These are phyloP conservation scores for Iris pallida DNA, from an alignment of 116 monocot species.

Conservation along the genomic window DNA sequence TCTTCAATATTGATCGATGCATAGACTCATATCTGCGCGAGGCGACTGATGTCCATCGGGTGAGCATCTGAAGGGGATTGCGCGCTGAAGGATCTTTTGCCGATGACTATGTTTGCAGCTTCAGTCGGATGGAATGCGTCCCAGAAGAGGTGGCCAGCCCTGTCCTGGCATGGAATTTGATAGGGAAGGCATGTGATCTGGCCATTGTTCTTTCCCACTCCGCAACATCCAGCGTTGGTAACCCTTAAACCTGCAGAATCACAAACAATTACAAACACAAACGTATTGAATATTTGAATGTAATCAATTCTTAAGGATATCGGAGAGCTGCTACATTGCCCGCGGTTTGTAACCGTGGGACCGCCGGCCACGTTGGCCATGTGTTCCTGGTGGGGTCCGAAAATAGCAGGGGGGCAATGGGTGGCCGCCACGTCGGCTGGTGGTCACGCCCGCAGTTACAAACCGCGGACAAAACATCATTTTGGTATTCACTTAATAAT, in stretches of 20 bases:
- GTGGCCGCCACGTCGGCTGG: too few relatives aligned
- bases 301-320: too few relatives aligned
- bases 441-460: too few relatives aligned
- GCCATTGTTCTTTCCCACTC: constrained; percentile 56
- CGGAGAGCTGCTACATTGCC: too few relatives aligned
- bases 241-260: constrained; percentile 30
- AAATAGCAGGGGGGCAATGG: too few relatives aligned
- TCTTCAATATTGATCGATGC: too few relatives aligned
- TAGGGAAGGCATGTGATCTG: constrained; percentile 50
- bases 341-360: too few relatives aligned
- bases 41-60: constrained; percentile 38
- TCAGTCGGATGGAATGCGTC: constrained; percentile 55
- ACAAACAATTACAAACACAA: background rate
- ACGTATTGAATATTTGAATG: background rate
- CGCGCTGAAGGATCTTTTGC: constrained; percentile 30
- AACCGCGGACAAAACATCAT: too few relatives aligned
- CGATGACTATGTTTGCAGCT: constrained; percentile 39
- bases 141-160: constrained; percentile 40
- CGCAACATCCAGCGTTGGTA: constrained; percentile 45
- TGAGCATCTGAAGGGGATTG: constrained; percentile 32
- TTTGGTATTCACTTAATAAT: too few relatives aligned
- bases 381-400: too few relatives aligned
- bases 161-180: constrained; percentile 43
- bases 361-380: too few relatives aligned
- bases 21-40: constrained; percentile 22